A percentile compares a stretch with the other conserved stretches of the same genome.
Conservation (phyloP, 2,329 filamentous ascomycete species). For the Cercospora sp. region DNA sequence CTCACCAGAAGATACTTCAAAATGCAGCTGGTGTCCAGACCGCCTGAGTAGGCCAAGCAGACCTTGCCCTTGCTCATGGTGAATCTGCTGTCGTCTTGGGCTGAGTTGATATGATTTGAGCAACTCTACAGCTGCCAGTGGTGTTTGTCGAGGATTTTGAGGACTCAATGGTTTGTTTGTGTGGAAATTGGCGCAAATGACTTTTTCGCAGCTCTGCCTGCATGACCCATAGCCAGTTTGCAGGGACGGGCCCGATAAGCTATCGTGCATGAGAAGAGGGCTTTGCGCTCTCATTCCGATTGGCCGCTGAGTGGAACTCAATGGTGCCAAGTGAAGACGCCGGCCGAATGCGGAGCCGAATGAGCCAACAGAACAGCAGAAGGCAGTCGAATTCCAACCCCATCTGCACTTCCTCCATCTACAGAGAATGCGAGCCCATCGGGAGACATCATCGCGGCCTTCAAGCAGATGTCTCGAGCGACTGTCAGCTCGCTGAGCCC, state of each 20-base stretch:
- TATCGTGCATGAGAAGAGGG: not conserved
- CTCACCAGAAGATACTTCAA: conserved; percentile 45
- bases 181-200: not conserved
- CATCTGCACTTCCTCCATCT: not conserved
- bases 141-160: not conserved
- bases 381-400: not conserved
- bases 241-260: conserved; percentile 4
- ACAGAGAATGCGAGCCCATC: not conserved
- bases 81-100: not conserved
- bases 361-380: not conserved
- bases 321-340: not conserved
- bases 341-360: not conserved
- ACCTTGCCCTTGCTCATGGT: conserved; percentile 41
- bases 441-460: not conserved
- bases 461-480: not conserved
- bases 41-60: conserved; percentile 55
- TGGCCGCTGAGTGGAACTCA: not conserved
- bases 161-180: not conserved
- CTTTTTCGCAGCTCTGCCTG: conserved; percentile 9
- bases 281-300: not conserved
- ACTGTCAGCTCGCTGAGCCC: not conserved
- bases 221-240: not conserved
- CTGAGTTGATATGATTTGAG: not conserved
- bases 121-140: not conserved
- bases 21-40: conserved; percentile 61